phyloP scores from a whole-genome alignment of 2,329 filamentous ascomycete genomes.

The Sarocladium strictum region DNA sequence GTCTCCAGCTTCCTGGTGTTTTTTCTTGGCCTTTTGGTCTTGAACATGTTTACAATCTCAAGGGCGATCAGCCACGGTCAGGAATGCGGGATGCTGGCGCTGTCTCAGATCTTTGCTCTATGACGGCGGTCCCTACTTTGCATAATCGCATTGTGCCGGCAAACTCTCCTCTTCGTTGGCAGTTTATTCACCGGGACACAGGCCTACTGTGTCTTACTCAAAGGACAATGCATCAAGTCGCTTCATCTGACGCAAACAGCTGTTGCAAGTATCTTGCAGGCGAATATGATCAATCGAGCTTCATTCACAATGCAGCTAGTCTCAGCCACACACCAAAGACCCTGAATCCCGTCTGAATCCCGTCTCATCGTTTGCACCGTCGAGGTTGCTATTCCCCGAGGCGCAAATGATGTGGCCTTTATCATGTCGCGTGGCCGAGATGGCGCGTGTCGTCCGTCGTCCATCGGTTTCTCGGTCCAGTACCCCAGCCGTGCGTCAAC shows the following conservation, averaged over 20 bases:
- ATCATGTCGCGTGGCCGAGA: background rate
- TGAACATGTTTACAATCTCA: too few relatives aligned
- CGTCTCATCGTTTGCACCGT: too few relatives aligned
- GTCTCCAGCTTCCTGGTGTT: too few relatives aligned
- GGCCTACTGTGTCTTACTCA: background rate
- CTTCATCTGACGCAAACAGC: background rate
- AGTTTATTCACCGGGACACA: background rate
- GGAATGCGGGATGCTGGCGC: background rate
- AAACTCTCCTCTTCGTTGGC: background rate
- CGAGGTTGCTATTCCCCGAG: too few relatives aligned
- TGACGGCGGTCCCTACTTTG: background rate
- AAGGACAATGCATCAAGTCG: background rate
- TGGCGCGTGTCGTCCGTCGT: background rate
- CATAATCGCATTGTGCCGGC: background rate
- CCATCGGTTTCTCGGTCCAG: background rate
- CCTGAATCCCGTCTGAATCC: too few relatives aligned
- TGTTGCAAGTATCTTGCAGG: too few relatives aligned
- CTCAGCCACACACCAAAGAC: too few relatives aligned
- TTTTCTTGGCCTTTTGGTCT: too few relatives aligned
- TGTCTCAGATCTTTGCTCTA: background rate
- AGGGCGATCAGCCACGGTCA: background rate
- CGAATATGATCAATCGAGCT: background rate
- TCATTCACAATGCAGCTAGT: too few relatives aligned
- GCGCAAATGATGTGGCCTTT: background rate
- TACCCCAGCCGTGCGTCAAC: background rate